These are phyloP conservation scores for Cyclotella baltica DNA, from an alignment of 108 stramenopile species.

Conservation along the genomic window DNA sequence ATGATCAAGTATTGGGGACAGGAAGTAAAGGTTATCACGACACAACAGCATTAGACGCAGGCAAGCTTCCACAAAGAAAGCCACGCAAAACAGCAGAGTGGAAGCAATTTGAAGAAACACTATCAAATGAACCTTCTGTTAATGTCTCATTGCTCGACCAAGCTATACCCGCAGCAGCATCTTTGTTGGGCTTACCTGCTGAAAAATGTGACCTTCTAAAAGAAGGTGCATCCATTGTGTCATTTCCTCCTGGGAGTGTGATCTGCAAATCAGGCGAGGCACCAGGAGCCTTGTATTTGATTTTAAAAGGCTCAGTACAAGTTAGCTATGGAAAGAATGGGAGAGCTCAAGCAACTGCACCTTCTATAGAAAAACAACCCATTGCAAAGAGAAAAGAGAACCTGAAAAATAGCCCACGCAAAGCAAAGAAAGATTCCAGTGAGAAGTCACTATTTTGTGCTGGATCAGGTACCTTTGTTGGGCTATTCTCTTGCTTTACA, in stretches of 20 bases:
- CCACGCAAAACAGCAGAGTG: conserved; percentile 17
- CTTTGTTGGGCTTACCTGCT: conserved; percentile 17
- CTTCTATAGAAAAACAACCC: neutral
- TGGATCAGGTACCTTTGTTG: conserved; percentile 49
- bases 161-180: conserved; percentile 25
- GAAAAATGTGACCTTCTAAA: conserved; percentile 1
- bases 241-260: neutral
- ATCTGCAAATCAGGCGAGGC: conserved; percentile 16
- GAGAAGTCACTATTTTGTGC: conserved; percentile 15
- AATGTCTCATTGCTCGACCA: conserved; percentile 14
- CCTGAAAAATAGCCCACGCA: neutral
- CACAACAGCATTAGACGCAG: neutral
- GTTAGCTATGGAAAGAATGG: conserved; percentile 26
- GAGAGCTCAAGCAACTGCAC: neutral
- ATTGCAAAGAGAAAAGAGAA: conserved; percentile 13
- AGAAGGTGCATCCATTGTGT: conserved; percentile 15
- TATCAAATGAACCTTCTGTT: neutral
- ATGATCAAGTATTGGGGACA: conserved; percentile 36
- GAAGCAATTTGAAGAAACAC: conserved; percentile 23
- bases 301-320: conserved; percentile 30
- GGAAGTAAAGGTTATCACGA: neutral
- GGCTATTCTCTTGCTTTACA: conserved; percentile 49
- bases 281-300: conserved; percentile 16
- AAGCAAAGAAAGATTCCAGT: neutral
- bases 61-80: conserved; percentile 5